These are phyloP conservation scores for Akanthomyces dipterigenus DNA, from an alignment of 2,329 filamentous ascomycete genomes.

Conservation along the genomic window DNA sequence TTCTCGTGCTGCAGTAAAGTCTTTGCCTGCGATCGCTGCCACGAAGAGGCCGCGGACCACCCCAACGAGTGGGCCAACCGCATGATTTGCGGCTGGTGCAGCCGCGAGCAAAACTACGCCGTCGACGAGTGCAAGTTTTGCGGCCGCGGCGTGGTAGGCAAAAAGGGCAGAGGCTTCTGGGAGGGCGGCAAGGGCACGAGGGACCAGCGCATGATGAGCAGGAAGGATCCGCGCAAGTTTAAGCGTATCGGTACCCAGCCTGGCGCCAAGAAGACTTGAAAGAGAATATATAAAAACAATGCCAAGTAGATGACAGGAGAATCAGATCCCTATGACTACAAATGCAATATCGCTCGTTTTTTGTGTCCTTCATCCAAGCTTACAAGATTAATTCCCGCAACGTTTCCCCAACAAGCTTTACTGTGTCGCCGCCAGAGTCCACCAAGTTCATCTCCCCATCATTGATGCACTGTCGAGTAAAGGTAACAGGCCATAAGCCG, in stretches of 20 bases:
- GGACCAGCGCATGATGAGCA: constrained; percentile 63
- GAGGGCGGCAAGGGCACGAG: constrained; percentile 80
- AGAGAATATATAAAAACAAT: background rate
- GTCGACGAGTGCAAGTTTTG: constrained; percentile 72
- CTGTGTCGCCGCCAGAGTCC: constrained; percentile 13
- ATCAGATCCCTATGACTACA: background rate
- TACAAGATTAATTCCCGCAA: constrained; percentile 6
- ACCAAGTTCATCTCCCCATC: constrained; percentile 3
- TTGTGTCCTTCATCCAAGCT: background rate
- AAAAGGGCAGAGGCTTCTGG: constrained; percentile 68
- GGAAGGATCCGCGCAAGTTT: constrained; percentile 70
- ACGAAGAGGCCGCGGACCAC: constrained; percentile 66
- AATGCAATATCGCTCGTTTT: background rate
- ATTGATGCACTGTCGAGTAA: constrained; percentile 17
- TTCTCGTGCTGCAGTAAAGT: constrained; percentile 57
- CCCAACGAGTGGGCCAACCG: constrained; percentile 73
- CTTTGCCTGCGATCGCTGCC: constrained; percentile 63
- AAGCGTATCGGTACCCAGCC: constrained; percentile 45
- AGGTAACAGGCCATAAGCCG: constrained; percentile 25
- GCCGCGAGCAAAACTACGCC: constrained; percentile 71
- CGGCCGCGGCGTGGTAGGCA: constrained; percentile 60
- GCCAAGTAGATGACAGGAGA: background rate
- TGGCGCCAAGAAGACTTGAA: constrained; percentile 26
- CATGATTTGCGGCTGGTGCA: constrained; percentile 78
- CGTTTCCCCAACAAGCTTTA: constrained; percentile 13